Evolutionary conservation across 164 flowering plant species (phyloP).

Genomic region (Aristolochia fimbriata): DNA sequence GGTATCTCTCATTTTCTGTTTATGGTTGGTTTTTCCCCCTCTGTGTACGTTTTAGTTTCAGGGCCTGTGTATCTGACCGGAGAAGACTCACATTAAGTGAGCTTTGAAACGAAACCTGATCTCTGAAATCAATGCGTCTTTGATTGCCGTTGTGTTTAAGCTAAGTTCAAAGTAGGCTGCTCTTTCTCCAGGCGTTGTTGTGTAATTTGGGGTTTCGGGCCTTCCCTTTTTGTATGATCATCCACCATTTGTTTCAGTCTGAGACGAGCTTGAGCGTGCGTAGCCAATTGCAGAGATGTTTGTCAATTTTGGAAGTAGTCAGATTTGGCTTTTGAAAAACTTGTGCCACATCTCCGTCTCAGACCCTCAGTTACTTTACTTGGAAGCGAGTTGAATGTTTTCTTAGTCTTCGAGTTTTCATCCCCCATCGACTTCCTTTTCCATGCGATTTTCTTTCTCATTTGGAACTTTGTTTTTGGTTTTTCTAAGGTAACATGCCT

Average conservation of each 20-base stretch:
- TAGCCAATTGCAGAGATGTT: too few species aligned
- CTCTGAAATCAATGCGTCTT: slow-evolving; percentile 32
- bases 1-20: slow-evolving; percentile 47
- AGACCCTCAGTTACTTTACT: background rate
- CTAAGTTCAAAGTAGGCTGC: background rate
- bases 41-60: slow-evolving; percentile 12
- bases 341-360: too few species aligned
- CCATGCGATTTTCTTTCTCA: background rate
- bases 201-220: slow-evolving; percentile 8
- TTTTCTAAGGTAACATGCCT: background rate
- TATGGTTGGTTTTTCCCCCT: slow-evolving; percentile 26
- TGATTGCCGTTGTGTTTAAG: background rate
- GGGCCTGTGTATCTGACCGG: slow-evolving; percentile 33
- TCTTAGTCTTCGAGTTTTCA: background rate
- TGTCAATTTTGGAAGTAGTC: too few species aligned
- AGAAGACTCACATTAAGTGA: slow-evolving; percentile 20
- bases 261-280: background rate
- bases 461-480: background rate
- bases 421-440: background rate
- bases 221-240: background rate
- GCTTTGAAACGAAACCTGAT: slow-evolving; percentile 24
- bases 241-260: background rate
- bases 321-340: too few species aligned
- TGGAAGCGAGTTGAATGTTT: background rate
- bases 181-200: background rate